These are phyloP conservation scores for Tetracladium maxilliforme DNA, from an alignment of 2,329 filamentous ascomycete genomes.

Conservation along the genomic window DNA sequence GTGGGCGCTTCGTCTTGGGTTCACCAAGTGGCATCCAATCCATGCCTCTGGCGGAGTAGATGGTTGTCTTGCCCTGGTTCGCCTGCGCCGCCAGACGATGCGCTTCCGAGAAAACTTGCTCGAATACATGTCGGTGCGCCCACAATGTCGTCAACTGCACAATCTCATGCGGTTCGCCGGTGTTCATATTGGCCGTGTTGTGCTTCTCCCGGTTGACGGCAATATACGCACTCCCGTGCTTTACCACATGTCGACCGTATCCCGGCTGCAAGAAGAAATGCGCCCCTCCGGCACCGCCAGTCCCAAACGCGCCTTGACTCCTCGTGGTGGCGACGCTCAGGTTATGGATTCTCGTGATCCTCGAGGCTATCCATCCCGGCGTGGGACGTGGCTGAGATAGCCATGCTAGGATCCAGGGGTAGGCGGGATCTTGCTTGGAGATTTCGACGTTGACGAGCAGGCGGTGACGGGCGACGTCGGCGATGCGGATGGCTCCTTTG, in stretches of 20 bases:
- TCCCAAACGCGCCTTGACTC: conserved; percentile 47
- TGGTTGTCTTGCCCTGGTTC: conserved; percentile 82
- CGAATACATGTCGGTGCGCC: conserved; percentile 76
- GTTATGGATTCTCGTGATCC: conserved; percentile 44
- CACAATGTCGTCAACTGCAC: conserved; percentile 87
- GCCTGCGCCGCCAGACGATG: conserved; percentile 65
- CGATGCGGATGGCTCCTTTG: conserved; percentile 56
- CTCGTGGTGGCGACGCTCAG: conserved; percentile 41
- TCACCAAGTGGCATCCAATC: conserved; percentile 79
- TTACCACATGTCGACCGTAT: conserved; percentile 76
- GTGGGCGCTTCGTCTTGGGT: conserved; percentile 70
- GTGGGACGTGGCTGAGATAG: conserved; percentile 67
- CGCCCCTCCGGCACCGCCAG: conserved; percentile 49
- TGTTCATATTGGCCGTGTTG: conserved; percentile 63
- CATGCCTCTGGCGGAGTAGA: conserved; percentile 74
- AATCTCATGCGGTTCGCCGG: conserved; percentile 86
- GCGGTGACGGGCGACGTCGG: conserved; percentile 64
- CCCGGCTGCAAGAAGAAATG: conserved; percentile 82
- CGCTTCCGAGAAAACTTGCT: conserved; percentile 78
- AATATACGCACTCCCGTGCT: conserved; percentile 77
- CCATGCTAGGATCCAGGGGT: conserved; percentile 90
- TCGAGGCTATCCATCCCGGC: conserved; percentile 28
- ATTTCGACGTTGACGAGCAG: conserved; percentile 94
- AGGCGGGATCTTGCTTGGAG: conserved; percentile 83
- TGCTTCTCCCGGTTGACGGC: conserved; percentile 78